These are phyloP conservation scores for Castanea mollissima DNA, from an alignment of 306 rosid genomes.

Conservation along the genomic window DNA sequence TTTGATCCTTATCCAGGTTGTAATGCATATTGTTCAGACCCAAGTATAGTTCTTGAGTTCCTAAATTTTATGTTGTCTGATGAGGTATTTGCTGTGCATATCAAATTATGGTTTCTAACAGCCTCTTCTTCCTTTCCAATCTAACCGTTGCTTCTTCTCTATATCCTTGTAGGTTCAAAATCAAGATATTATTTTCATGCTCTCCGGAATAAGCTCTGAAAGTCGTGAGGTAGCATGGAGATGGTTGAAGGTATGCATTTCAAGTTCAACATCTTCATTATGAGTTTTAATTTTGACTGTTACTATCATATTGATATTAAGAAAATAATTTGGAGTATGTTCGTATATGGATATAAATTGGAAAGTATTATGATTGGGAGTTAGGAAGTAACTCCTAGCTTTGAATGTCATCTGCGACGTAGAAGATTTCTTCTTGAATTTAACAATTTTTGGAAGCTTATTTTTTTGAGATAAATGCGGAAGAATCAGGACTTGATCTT, in stretches of 20 bases:
- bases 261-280: background rate
- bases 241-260: conserved; percentile 61
- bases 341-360: background rate
- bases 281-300: background rate
- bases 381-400: background rate
- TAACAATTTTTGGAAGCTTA: background rate
- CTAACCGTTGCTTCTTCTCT: background rate
- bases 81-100: conserved; percentile 32
- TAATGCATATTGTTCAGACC: conserved; percentile 53
- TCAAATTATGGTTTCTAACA: background rate
- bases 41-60: conserved; percentile 43
- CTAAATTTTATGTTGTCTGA: conserved; percentile 46
- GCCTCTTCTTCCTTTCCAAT: conserved; percentile 13
- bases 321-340: background rate
- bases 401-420: too few relatives aligned
- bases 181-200: conserved; percentile 48
- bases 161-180: conserved; percentile 42
- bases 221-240: conserved; percentile 44
- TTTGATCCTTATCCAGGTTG: conserved; percentile 36
- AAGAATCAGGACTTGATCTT: conserved; percentile 64
- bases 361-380: background rate
- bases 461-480: conserved; percentile 36
- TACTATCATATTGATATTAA: background rate
- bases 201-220: conserved; percentile 41
- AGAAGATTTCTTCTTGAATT: background rate